A percentile compares a stretch with the other conserved stretches of the same genome.
Evolutionary conservation across 768 basidiomycete species (phyloP).

Genomic region (Psilocybe sp.): DNA sequence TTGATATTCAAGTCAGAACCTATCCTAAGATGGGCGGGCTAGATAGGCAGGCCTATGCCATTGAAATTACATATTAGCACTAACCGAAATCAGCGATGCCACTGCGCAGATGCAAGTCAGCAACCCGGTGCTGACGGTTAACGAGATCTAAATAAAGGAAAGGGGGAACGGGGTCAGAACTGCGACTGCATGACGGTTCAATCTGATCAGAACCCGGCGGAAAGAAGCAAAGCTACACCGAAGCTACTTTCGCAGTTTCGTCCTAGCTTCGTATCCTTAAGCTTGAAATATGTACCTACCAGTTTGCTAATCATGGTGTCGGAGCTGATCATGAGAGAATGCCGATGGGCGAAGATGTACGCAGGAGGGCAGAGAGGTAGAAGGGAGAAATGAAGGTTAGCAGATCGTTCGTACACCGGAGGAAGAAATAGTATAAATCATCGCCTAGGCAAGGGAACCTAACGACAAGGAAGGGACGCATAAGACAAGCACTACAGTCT

Average conservation of each 20-base stretch:
- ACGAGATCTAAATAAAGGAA: slow-evolving; percentile 39
- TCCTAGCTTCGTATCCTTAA: background rate
- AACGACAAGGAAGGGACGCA: background rate
- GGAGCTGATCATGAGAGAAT: slow-evolving; percentile 26
- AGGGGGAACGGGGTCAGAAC: background rate
- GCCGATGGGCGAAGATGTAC: background rate
- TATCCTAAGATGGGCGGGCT: background rate
- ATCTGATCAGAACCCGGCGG: too few relatives aligned
- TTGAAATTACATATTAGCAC: background rate
- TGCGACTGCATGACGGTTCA: too few relatives aligned
- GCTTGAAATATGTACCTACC: slow-evolving; percentile 20
- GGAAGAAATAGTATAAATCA: too few relatives aligned
- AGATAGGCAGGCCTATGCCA: too few relatives aligned
- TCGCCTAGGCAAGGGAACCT: too few relatives aligned
- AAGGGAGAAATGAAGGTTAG: too few relatives aligned
- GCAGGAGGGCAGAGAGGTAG: too few relatives aligned
- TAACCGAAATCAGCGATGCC: slow-evolving; percentile 31
- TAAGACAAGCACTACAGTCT: background rate
- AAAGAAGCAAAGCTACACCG: too few relatives aligned
- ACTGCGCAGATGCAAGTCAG: slow-evolving; percentile 30
- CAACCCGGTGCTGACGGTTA: slow-evolving; percentile 50
- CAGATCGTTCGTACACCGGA: too few relatives aligned
- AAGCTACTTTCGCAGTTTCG: too few relatives aligned
- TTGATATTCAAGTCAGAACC: background rate
- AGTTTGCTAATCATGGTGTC: slow-evolving; percentile 54